Evolutionary conservation across 2,329 filamentous ascomycete species (phyloP).

Genomic region (Fusarium luffae): DNA sequence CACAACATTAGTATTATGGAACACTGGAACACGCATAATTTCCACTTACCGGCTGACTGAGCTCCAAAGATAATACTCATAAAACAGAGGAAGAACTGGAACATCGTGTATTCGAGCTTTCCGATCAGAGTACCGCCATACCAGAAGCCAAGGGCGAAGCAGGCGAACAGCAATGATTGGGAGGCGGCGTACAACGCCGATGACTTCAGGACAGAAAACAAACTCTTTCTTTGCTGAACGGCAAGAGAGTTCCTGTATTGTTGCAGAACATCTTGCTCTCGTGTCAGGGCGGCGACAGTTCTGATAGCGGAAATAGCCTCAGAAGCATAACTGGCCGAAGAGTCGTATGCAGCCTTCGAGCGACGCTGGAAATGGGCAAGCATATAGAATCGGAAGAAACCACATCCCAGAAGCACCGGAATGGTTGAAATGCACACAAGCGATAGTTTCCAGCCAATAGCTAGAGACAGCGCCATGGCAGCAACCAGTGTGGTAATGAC

Average conservation of each 20-base stretch:
- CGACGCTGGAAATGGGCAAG: constrained; percentile 81
- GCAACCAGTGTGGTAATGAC: constrained; percentile 82
- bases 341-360: constrained; percentile 81
- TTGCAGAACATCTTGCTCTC: constrained; percentile 81
- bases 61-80: constrained; percentile 89
- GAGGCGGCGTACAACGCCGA: constrained; percentile 84
- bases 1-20: constrained; percentile 65
- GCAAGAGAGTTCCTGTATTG: constrained; percentile 77
- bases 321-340: constrained; percentile 87
- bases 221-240: constrained; percentile 72
- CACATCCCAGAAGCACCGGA: constrained; percentile 80
- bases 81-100: constrained; percentile 94
- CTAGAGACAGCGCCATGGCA: constrained; percentile 75
- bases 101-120: constrained; percentile 76
- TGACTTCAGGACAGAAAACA: constrained; percentile 80
- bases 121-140: constrained; percentile 84
- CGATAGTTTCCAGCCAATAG: constrained; percentile 87
- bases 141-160: constrained; percentile 91
- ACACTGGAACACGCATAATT: background rate
- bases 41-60: constrained; percentile 72
- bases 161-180: constrained; percentile 85
- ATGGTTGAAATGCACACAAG: constrained; percentile 84
- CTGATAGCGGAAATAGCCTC: constrained; percentile 95
- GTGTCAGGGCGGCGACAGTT: constrained; percentile 89
- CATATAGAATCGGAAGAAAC: constrained; percentile 90